A percentile compares a stretch with the other conserved stretches of the same genome.
These are phyloP conservation scores for Rubia occidens DNA, from an alignment of 305 asterid genomes.

Conservation along the genomic window DNA sequence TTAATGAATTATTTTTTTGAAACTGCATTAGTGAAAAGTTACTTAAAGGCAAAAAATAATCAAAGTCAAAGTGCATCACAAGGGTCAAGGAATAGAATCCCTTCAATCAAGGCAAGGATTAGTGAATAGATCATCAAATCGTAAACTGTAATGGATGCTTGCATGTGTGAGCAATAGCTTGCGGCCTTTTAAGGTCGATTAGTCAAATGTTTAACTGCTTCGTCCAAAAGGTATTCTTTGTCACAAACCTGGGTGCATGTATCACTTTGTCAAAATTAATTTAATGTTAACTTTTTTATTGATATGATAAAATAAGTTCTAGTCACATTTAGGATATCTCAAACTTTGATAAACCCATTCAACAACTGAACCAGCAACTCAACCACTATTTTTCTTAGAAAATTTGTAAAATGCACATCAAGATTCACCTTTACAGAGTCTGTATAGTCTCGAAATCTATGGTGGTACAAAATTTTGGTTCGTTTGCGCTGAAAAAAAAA, in stretches of 20 bases:
- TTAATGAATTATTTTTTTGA: too few species aligned
- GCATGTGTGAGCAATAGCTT: background rate
- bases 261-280: too few species aligned
- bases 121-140: background rate
- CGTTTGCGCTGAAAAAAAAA: slow-evolving; percentile 15
- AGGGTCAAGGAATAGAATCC: background rate
- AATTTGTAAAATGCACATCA: slow-evolving; percentile 15
- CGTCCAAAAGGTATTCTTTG: slow-evolving; percentile 5
- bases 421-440: slow-evolving; percentile 23
- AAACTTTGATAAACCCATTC: background rate
- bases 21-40: too few species aligned
- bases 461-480: slow-evolving; percentile 15
- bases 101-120: slow-evolving; percentile 35
- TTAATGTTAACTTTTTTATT: too few species aligned
- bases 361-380: background rate
- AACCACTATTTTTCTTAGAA: background rate
- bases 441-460: slow-evolving; percentile 10
- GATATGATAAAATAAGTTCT: too few species aligned
- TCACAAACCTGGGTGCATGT: background rate
- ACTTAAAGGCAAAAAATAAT: background rate
- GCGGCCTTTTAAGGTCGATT: background rate
- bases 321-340: too few species aligned
- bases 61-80: background rate
- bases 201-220: background rate
- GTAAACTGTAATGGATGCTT: background rate